Conservation (phyloP, 75 land plant species). For the Pseudotsuga menziesii region DNA sequence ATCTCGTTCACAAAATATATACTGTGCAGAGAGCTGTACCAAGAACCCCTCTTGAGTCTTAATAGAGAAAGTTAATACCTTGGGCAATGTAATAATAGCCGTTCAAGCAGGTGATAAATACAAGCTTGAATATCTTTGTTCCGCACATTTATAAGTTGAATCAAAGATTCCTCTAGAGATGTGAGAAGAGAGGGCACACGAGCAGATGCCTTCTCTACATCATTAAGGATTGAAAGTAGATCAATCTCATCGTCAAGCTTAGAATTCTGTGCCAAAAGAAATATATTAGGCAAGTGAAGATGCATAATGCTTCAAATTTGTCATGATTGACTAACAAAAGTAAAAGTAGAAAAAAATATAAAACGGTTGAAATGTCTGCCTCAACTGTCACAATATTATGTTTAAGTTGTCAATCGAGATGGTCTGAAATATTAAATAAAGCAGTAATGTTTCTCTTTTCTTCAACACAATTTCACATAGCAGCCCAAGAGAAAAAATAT, state of each 20-base stretch:
- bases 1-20: too few species aligned
- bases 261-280: conserved; percentile 7
- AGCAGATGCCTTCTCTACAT: conserved; percentile 32
- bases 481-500: too few species aligned
- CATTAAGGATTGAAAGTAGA: conserved; percentile 17
- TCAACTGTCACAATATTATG: too few species aligned
- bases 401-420: too few species aligned
- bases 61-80: conserved; percentile 10
- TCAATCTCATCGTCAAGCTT: conserved; percentile 17
- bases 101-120: conserved; percentile 24
- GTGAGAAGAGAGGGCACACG: conserved; percentile 26
- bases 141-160: conserved; percentile 19
- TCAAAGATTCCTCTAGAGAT: conserved; percentile 23
- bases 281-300: not conserved
- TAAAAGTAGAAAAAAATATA: not conserved
- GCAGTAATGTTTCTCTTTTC: too few species aligned
- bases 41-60: too few species aligned
- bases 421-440: too few species aligned
- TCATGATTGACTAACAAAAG: not conserved
- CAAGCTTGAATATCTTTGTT: conserved; percentile 22
- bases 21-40: too few species aligned
- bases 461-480: too few species aligned
- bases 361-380: too few species aligned
- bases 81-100: conserved; percentile 30
- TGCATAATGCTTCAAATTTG: not conserved